Evolutionary conservation across 2,329 filamentous ascomycete genomes (phyloP).

Genomic region (Talaromyces sp.): DNA sequence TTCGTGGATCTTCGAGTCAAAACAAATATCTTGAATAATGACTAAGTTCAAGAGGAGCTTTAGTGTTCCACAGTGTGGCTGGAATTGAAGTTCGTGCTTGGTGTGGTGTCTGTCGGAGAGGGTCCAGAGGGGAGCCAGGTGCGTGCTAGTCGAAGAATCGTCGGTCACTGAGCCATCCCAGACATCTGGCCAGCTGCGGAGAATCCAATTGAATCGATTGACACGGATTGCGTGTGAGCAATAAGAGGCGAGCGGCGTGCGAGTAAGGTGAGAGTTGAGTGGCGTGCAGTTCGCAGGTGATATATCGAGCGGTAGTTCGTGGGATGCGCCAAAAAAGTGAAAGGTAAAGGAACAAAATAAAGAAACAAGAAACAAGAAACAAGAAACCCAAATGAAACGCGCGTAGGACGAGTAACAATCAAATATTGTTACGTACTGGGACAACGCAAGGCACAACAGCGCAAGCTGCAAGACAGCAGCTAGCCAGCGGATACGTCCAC

Average conservation of each 20-base stretch:
- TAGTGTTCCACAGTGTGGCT: neutral
- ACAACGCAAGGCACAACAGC: constrained; percentile 8
- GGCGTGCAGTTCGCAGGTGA: neutral
- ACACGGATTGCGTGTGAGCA: neutral
- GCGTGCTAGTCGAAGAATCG: neutral
- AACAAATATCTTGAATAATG: neutral
- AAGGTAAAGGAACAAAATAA: neutral
- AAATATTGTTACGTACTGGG: neutral
- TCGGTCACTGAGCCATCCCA: neutral
- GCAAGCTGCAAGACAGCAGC: constrained; percentile 8
- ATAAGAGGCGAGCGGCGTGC: neutral
- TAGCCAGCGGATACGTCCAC: neutral
- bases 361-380: neutral
- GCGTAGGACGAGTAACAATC: neutral
- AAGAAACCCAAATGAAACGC: neutral
- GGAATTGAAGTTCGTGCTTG: neutral
- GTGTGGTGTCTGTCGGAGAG: neutral
- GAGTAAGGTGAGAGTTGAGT: neutral
- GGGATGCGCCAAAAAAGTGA: neutral
- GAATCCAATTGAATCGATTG: neutral
- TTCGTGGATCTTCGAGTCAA: no score
- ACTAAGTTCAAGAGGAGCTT: neutral
- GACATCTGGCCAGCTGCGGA: neutral
- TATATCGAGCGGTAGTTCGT: neutral
- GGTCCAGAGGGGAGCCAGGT: neutral